phyloP scores from a whole-genome alignment of 140 eudicot genomes.

The Oenanthe javanica region DNA sequence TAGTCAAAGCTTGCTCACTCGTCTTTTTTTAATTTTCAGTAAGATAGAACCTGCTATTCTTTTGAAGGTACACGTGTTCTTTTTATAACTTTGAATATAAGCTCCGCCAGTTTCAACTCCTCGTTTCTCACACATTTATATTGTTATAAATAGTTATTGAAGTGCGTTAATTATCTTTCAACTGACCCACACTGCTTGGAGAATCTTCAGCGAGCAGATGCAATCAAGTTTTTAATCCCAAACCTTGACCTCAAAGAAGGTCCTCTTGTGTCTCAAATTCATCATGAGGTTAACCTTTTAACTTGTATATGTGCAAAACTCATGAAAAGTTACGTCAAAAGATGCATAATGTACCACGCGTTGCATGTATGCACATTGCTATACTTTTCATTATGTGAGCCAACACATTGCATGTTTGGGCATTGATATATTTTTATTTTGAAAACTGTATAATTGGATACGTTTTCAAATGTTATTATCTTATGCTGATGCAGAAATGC shows the following conservation, averaged over 20 bases:
- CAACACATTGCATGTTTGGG: background rate
- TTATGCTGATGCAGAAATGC: background rate
- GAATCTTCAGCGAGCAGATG: constrained; percentile 95
- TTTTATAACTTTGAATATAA: background rate
- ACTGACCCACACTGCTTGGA: constrained; percentile 96
- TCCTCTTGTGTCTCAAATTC: constrained; percentile 82
- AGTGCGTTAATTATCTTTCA: constrained; percentile 83
- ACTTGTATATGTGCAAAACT: constrained; percentile 1
- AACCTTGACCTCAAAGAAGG: constrained; percentile 96
- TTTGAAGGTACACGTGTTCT: constrained; percentile 42
- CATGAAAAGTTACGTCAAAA: background rate
- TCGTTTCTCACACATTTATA: constrained; percentile 1
- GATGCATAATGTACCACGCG: constrained; percentile 1
- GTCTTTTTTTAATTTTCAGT: constrained; percentile 91
- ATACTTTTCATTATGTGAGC: background rate
- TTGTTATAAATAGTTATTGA: constrained; percentile 42
- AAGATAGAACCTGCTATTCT: constrained; percentile 84
- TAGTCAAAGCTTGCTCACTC: constrained; percentile 81
- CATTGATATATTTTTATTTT: background rate
- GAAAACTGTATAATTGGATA: background rate
- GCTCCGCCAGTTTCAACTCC: constrained; percentile 4
- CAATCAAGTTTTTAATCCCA: constrained; percentile 81
- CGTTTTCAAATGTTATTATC: background rate
- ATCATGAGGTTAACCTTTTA: constrained; percentile 64
- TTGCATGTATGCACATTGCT: background rate